A percentile compares a stretch with the other conserved stretches of the same genome.
These are phyloP conservation scores for Gelatoporia subvermispora DNA, from an alignment of 768 basidiomycete genomes.

Conservation along the genomic window DNA sequence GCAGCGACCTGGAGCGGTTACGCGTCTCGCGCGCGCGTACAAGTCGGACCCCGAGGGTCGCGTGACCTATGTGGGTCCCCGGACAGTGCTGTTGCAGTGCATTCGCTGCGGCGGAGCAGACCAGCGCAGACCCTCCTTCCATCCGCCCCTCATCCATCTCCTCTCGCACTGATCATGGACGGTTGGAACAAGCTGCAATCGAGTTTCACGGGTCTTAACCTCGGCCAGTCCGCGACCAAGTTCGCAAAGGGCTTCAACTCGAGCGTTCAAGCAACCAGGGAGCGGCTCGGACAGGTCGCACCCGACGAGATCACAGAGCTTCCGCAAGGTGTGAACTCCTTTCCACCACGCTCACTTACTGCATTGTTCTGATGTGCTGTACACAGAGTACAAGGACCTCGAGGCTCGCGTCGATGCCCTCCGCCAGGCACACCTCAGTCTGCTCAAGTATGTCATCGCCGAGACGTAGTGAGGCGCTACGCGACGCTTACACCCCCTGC, in stretches of 20 bases:
- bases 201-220: constrained; percentile 58
- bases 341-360: not conserved
- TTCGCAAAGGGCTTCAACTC: constrained; percentile 76
- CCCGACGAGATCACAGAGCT: constrained; percentile 94
- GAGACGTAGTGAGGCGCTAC: constrained; percentile 1
- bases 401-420: constrained; percentile 94
- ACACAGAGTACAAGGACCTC: constrained; percentile 91
- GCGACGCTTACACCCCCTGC: not conserved
- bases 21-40: constrained; percentile 22
- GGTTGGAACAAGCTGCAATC: constrained; percentile 67
- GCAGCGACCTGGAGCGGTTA: too few relatives aligned
- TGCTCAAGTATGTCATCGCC: constrained; percentile 70
- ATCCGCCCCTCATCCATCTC: not conserved
- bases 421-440: constrained; percentile 62
- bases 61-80: constrained; percentile 10
- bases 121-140: not conserved
- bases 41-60: constrained; percentile 7
- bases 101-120: not conserved
- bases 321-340: constrained; percentile 57
- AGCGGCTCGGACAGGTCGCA: constrained; percentile 84
- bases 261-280: constrained; percentile 80
- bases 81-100: constrained; percentile 14
- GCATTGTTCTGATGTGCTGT: not conserved
- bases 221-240: constrained; percentile 72
- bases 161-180: constrained; percentile 26